These are phyloP conservation scores for Ogataea ramenticola DNA, from an alignment of 805 yeast species.

Conservation along the genomic window DNA sequence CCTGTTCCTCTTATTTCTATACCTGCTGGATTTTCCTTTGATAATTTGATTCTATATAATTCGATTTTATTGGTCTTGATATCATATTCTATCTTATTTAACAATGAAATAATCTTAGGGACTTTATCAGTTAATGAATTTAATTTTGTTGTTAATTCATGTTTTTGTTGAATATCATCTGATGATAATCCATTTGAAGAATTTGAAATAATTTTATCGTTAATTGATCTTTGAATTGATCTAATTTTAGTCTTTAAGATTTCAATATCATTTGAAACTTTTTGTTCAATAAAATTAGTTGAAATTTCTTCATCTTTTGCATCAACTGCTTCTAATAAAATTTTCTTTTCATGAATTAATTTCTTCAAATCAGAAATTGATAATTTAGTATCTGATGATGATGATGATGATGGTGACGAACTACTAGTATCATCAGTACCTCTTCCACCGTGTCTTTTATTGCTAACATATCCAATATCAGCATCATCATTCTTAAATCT, in stretches of 20 bases:
- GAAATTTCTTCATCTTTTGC: constrained; percentile 49
- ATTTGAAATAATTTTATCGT: constrained; percentile 11
- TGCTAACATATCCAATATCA: constrained; percentile 50
- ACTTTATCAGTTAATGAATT: constrained; percentile 61
- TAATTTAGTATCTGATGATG: constrained; percentile 23
- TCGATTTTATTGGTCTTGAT: constrained; percentile 63
- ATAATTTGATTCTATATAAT: constrained; percentile 46
- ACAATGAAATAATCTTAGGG: constrained; percentile 60
- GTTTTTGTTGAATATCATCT: constrained; percentile 38
- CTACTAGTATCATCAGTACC: constrained; percentile 29
- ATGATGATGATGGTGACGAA: constrained; percentile 10
- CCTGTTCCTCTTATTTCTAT: constrained; percentile 74
- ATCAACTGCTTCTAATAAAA: constrained; percentile 63
- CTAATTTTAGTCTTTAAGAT: constrained; percentile 55
- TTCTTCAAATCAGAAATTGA: constrained; percentile 53
- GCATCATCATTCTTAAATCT: constrained; percentile 72
- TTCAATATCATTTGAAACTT: constrained; percentile 51
- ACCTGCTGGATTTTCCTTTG: constrained; percentile 60
- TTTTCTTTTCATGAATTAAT: constrained; percentile 62
- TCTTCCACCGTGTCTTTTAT: constrained; percentile 59
- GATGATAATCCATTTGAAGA: constrained; percentile 15
- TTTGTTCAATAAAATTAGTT: constrained; percentile 21
- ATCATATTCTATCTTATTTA: constrained; percentile 57
- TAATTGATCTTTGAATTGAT: constrained; percentile 34
- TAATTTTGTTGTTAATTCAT: constrained; percentile 49